A percentile compares a stretch with the other conserved stretches of the same genome.
Evolutionary conservation across 495 filamentous ascomycete species (phyloP).

Genomic region (Penicillium verhagenii): DNA sequence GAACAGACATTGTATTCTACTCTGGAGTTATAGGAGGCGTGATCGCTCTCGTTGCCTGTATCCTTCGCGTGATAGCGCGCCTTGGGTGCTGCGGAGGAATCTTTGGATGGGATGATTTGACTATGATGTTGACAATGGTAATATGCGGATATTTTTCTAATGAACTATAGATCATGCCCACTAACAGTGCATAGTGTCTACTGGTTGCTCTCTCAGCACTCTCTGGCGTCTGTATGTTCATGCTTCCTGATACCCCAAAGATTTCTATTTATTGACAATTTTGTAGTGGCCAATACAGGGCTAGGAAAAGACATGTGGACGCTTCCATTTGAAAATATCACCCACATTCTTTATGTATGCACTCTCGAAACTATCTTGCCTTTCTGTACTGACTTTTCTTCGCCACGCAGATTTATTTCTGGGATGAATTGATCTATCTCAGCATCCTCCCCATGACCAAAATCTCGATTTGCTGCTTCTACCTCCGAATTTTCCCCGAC

Average conservation of each 20-base stretch:
- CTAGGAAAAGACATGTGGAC: conserved; percentile 49
- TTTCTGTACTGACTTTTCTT: neutral
- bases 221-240: conserved; percentile 29
- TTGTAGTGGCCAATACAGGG: conserved; percentile 40
- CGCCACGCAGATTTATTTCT: conserved; percentile 26
- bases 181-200: conserved; percentile 12
- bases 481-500: conserved; percentile 44
- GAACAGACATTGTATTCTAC: conserved; percentile 24
- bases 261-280: too few species aligned
- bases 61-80: conserved; percentile 28
- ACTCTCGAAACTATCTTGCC: neutral
- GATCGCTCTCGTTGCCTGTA: conserved; percentile 25
- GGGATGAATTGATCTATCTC: conserved; percentile 36
- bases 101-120: conserved; percentile 33
- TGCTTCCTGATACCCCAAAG: too few species aligned
- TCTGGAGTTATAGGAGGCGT: conserved; percentile 22
- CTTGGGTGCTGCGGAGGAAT: conserved; percentile 23
- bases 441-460: conserved; percentile 36
- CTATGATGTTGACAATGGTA: conserved; percentile 32
- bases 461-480: conserved; percentile 40
- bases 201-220: conserved; percentile 25
- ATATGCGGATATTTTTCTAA: neutral
- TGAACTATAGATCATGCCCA: neutral
- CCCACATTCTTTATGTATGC: conserved; percentile 34
- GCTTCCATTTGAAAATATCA: conserved; percentile 46